These are phyloP conservation scores for Forsythia suspensa DNA, from an alignment of 257 asterid species.

Conservation along the genomic window DNA sequence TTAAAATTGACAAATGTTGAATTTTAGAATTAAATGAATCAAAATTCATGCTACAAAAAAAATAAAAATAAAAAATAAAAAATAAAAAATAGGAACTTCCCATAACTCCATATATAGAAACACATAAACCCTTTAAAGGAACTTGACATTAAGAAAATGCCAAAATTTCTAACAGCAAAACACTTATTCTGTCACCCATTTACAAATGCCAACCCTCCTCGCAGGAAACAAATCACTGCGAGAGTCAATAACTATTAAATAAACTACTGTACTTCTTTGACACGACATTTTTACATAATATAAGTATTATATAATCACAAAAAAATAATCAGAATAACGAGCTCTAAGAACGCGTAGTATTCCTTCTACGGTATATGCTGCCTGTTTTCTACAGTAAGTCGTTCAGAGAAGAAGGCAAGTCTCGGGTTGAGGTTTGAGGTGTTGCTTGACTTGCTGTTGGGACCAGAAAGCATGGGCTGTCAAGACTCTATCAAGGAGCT, in stretches of 20 bases:
- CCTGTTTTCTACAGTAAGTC: too few relatives aligned
- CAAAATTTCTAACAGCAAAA: constrained; percentile 19
- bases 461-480: constrained; percentile 96
- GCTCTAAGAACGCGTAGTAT: neutral
- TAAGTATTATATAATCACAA: neutral
- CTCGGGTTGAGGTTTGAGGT: constrained; percentile 64
- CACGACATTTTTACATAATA: constrained; percentile 18
- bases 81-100: neutral
- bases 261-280: constrained; percentile 24
- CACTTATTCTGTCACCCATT: constrained; percentile 53
- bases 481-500: constrained; percentile 83
- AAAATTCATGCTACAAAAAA: neutral
- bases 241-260: constrained; percentile 30
- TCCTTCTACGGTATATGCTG: neutral
- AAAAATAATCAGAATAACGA: neutral
- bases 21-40: neutral
- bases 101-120: too few relatives aligned
- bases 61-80: neutral
- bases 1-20: too few relatives aligned
- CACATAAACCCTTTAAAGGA: too few relatives aligned
- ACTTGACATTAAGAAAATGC: too few relatives aligned
- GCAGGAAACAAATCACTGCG: constrained; percentile 11
- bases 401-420: constrained; percentile 53
- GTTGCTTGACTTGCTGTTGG: constrained; percentile 87
- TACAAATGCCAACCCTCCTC: constrained; percentile 41